Base-by-base conservation (phyloP, 768 basidiomycete genomes). In the Boletus barrowsii region DNA sequence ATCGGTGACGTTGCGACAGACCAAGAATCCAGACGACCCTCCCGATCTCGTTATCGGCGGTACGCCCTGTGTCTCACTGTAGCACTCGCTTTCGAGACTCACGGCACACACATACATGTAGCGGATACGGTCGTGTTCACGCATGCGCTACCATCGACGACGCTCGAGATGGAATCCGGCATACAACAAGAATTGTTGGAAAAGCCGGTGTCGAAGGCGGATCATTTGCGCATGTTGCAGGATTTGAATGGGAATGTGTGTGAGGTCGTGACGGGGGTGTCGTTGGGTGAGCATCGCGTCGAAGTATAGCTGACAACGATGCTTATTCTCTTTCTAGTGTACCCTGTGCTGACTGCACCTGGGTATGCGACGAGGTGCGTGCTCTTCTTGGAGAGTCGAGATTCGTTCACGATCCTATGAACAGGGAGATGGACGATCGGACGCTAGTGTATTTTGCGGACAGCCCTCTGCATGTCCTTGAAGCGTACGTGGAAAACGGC, bases 51-150 rank as follows among this genome's bases (percentile, higher is more conserved):
- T 93, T 32, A 90, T 92, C 53, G 83, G 80, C 33, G 88, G 89
- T 86, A 47, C 54, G 76, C 48, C 8, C 20, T 24, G 20, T 22
- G 33, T 50, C 35, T 29, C 29, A 1, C 29, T 29, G 29, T 29
- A 1, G 29, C 29, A 9, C 29, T 29, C 29, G 26, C 8, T 29
- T 1, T 29, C 26, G 29, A 29, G 29, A 29, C 29, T 29, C 29
- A 29, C 29, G 8, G 8, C 10, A 3, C 10, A 32, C 13, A 17
- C 17, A 30, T 10, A 4, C 10, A 4, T 41, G 41, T 67, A 93
- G 97, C 96, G 58, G 97, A 99, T 68, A 98, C 97, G 0, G 86
- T 99, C 14, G 93, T 98, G n/a, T 75, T 99, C 40, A 88, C 86
- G 5, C 89, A 88, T 61, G 78, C 81, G 1, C 76, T 82, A 47